Percentiles rank a stretch among this genome's conserved stretches.
Conservation (phyloP, 768 basidiomycete genomes). For the Pulveroboletus sp. region DNA sequence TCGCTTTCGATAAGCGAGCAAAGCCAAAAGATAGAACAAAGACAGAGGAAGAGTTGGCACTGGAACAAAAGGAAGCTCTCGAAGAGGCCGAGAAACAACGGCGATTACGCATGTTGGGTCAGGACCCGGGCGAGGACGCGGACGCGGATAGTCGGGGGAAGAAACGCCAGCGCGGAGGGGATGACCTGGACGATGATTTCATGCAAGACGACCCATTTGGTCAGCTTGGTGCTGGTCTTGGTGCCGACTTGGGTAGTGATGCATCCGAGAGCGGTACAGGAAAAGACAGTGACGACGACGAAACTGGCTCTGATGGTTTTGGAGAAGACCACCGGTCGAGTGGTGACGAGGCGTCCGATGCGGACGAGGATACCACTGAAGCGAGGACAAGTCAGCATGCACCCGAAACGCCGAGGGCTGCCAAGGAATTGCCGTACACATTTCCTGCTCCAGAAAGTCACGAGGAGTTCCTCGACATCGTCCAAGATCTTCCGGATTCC, state of each 20-base stretch:
- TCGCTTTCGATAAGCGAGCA: conserved; percentile 90
- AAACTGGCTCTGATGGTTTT: conserved; percentile 31
- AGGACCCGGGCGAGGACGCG: conserved; percentile 65
- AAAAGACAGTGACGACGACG: conserved; percentile 33
- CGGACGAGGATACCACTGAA: conserved; percentile 38
- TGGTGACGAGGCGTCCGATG: conserved; percentile 36
- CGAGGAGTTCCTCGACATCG: conserved; percentile 84
- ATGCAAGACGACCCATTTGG: conserved; percentile 36
- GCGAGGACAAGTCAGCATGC: conserved; percentile 32
- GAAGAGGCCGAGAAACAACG: conserved; percentile 84
- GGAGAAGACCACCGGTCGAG: conserved; percentile 34
- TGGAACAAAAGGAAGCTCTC: conserved; percentile 82
- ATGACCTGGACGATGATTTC: conserved; percentile 93
- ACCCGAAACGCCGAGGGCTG: conserved; percentile 27
- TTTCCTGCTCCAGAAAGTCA: conserved; percentile 87
- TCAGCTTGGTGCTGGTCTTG: conserved; percentile 33
- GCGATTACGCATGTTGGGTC: conserved; percentile 80
- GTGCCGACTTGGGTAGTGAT: conserved; percentile 40
- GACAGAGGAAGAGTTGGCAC: conserved; percentile 91
- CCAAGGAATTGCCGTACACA: conserved; percentile 82
- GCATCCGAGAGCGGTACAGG: conserved; percentile 33
- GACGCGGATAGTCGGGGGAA: conserved; percentile 36
- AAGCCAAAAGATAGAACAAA: conserved; percentile 95
- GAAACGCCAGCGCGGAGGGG: conserved; percentile 66
- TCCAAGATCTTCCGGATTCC: conserved; percentile 66